These are phyloP conservation scores for Clarireedia monteithiana DNA, from an alignment of 2,329 filamentous ascomycete genomes.

Conservation along the genomic window DNA sequence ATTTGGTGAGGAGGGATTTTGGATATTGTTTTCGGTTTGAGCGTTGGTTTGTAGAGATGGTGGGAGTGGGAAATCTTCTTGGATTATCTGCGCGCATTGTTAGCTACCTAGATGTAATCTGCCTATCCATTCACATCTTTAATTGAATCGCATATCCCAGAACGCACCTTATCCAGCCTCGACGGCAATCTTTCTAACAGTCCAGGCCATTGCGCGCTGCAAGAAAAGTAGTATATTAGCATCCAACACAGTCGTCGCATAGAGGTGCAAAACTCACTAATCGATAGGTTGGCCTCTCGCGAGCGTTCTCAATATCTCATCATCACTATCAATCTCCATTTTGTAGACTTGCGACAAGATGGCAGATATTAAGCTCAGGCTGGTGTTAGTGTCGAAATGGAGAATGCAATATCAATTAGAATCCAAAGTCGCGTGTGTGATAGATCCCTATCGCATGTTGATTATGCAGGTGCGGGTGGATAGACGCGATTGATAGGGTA, in stretches of 20 bases:
- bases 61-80: slow-evolving; percentile 63
- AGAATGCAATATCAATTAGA: not conserved
- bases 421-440: not conserved
- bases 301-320: slow-evolving; percentile 33
- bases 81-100: slow-evolving; percentile 52
- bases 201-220: slow-evolving; percentile 28
- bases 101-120: not conserved
- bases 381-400: not conserved
- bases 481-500: too few relatives aligned
- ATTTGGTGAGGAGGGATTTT: slow-evolving; percentile 45
- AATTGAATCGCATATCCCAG: not conserved
- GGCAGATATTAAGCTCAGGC: not conserved
- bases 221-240: not conserved
- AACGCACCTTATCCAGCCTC: slow-evolving; percentile 30
- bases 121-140: not conserved
- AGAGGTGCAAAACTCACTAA: slow-evolving; percentile 37
- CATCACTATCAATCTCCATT: slow-evolving; percentile 50
- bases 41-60: slow-evolving; percentile 32
- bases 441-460: not conserved
- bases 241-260: not conserved
- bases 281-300: slow-evolving; percentile 46
- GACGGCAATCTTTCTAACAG: slow-evolving; percentile 32
- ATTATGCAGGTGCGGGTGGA: not conserved
- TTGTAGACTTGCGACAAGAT: slow-evolving; percentile 25
- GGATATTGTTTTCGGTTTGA: slow-evolving; percentile 41